phyloP scores from a whole-genome alignment of 345 rosid species.

The Aquilaria malaccensis region DNA sequence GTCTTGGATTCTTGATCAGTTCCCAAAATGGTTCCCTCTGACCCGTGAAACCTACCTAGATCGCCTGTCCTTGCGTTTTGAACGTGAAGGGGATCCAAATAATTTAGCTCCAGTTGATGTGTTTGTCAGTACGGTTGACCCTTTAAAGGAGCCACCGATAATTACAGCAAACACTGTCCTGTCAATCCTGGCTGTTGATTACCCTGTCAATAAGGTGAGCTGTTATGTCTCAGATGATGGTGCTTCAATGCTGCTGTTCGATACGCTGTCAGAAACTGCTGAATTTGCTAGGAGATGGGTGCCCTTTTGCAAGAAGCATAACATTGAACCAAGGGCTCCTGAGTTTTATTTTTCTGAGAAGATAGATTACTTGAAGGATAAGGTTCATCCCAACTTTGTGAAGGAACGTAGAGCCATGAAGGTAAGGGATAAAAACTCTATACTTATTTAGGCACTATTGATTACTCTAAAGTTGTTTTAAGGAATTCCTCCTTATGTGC shows the following conservation, averaged over 20 bases:
- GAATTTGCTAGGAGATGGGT: slow-evolving; percentile 99
- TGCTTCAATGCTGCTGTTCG: slow-evolving; percentile 92
- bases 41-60: slow-evolving; percentile 87
- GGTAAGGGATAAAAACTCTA: slow-evolving; percentile 29
- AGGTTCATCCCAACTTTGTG: slow-evolving; percentile 87
- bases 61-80: slow-evolving; percentile 78
- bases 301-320: slow-evolving; percentile 86
- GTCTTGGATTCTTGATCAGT: slow-evolving; percentile 98
- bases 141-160: slow-evolving; percentile 98
- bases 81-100: slow-evolving; percentile 81
- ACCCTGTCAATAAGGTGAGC: slow-evolving; percentile 80
- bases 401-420: slow-evolving; percentile 99
- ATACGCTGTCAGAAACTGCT: slow-evolving; percentile 77
- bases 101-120: slow-evolving; percentile 74
- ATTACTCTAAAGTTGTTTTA: background rate
- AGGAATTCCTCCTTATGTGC: slow-evolving; percentile 1
- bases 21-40: slow-evolving; percentile 94
- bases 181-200: slow-evolving; percentile 73
- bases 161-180: slow-evolving; percentile 93
- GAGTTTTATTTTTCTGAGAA: slow-evolving; percentile 90
- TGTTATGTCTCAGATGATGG: slow-evolving; percentile 98
- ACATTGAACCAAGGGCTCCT: slow-evolving; percentile 84
- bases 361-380: slow-evolving; percentile 92
- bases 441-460: background rate
- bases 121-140: slow-evolving; percentile 89